Evolutionary conservation across 2,329 filamentous ascomycete species (phyloP).

Genomic region (Colletotrichum scovillei): DNA sequence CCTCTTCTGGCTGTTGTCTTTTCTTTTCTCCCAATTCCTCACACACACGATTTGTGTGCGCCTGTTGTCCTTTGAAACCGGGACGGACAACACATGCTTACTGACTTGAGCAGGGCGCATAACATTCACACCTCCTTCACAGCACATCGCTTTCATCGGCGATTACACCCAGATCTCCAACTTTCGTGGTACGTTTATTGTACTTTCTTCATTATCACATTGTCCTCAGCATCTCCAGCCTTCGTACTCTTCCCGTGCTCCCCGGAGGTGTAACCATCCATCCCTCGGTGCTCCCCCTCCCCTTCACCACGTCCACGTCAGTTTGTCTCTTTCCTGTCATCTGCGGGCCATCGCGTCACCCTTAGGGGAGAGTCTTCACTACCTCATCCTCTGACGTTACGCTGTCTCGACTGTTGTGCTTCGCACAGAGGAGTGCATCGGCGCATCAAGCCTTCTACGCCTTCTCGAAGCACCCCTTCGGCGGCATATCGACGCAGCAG

Average conservation of each 20-base stretch:
- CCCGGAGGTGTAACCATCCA: conserved; percentile 28
- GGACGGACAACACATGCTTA: conserved; percentile 26
- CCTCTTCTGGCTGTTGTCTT: background rate
- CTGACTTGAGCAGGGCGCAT: conserved; percentile 28
- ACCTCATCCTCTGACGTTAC: conserved; percentile 17
- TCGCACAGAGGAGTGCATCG: background rate
- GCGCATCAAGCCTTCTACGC: conserved; percentile 21
- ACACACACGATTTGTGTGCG: conserved; percentile 1
- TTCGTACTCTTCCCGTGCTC: conserved; percentile 12
- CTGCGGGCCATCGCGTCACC: conserved; percentile 18
- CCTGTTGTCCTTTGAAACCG: conserved; percentile 23
- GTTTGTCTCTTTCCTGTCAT: conserved; percentile 25
- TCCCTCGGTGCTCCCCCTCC: conserved; percentile 7
- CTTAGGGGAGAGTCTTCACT: background rate
- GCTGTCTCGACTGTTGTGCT: background rate
- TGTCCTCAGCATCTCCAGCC: conserved; percentile 17
- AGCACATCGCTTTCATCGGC: conserved; percentile 26
- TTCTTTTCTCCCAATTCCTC: background rate
- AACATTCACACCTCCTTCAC: conserved; percentile 11
- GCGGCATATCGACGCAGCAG: conserved; percentile 2
- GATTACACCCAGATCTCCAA: conserved; percentile 18
- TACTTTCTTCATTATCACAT: conserved; percentile 26
- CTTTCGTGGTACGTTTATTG: conserved; percentile 26
- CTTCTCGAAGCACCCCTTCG: conserved; percentile 30
- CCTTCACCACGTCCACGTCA: conserved; percentile 23